Evolutionary conservation across 2,329 filamentous ascomycete species (phyloP).

Genomic region (Aspergillus sojae): DNA sequence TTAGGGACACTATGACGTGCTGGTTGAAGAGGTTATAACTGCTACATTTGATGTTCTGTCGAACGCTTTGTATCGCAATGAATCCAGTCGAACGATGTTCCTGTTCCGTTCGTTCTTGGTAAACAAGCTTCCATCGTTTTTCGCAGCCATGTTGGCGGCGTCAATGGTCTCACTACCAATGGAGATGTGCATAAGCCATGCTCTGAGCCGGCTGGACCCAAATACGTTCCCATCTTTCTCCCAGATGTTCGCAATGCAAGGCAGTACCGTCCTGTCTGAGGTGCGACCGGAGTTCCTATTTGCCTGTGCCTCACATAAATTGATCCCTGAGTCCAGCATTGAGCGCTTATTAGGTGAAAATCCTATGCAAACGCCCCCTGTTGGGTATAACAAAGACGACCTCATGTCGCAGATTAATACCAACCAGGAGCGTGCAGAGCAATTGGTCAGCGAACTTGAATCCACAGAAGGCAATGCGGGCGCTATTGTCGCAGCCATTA

Average conservation of each 20-base stretch:
- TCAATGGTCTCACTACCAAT: constrained; percentile 62
- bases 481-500: constrained; percentile 76
- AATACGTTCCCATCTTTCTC: constrained; percentile 67
- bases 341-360: constrained; percentile 81
- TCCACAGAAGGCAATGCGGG: constrained; percentile 90
- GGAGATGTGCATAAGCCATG: constrained; percentile 67
- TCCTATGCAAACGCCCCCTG: constrained; percentile 75
- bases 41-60: constrained; percentile 88
- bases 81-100: constrained; percentile 63
- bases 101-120: constrained; percentile 85
- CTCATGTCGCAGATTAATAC: constrained; percentile 76
- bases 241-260: constrained; percentile 63
- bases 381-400: constrained; percentile 74
- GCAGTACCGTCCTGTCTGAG: constrained; percentile 62
- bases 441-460: constrained; percentile 79
- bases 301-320: constrained; percentile 81
- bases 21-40: constrained; percentile 80
- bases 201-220: constrained; percentile 64
- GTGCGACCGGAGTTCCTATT: constrained; percentile 85
- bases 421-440: constrained; percentile 74
- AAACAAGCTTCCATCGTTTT: constrained; percentile 66
- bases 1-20: constrained; percentile 74
- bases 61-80: constrained; percentile 76
- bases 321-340: constrained; percentile 79
- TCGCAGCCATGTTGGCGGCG: constrained; percentile 59